Conservation (phyloP, 306 rosid genomes). For the Cucurbita ficifolia region DNA sequence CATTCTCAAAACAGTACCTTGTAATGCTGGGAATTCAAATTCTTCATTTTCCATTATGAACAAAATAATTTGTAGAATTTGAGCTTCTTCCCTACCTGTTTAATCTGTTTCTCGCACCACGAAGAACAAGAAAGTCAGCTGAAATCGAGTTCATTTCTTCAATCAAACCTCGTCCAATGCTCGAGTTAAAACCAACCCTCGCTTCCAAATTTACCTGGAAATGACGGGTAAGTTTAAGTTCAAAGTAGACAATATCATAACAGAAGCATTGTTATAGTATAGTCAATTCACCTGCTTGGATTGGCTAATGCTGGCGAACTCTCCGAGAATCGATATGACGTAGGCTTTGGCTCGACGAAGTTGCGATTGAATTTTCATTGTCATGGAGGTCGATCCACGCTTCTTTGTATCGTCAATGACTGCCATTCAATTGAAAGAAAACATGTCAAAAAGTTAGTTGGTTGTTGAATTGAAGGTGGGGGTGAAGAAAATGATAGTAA, state of each 20-base stretch:
- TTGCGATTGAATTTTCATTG: conserved; percentile 30
- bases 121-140: conserved; percentile 64
- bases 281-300: conserved; percentile 46
- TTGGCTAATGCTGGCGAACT: conserved; percentile 53
- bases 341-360: conserved; percentile 75
- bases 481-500: conserved; percentile 5
- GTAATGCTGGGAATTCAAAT: conserved; percentile 14
- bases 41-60: background rate
- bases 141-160: conserved; percentile 54
- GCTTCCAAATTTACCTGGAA: conserved; percentile 84
- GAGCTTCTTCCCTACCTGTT: conserved; percentile 23
- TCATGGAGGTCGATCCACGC: conserved; percentile 11
- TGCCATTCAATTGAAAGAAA: background rate
- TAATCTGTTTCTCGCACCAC: conserved; percentile 41
- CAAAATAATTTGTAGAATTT: background rate
- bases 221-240: background rate
- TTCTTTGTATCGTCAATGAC: conserved; percentile 38
- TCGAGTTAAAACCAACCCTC: conserved; percentile 47
- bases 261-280: background rate
- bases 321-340: conserved; percentile 83
- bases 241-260: background rate
- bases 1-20: conserved; percentile 55
- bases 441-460: background rate
- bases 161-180: conserved; percentile 41
- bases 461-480: background rate